These are phyloP conservation scores for Pyrenophora seminiperda DNA, from an alignment of 2,329 filamentous ascomycete genomes.

Conservation along the genomic window DNA sequence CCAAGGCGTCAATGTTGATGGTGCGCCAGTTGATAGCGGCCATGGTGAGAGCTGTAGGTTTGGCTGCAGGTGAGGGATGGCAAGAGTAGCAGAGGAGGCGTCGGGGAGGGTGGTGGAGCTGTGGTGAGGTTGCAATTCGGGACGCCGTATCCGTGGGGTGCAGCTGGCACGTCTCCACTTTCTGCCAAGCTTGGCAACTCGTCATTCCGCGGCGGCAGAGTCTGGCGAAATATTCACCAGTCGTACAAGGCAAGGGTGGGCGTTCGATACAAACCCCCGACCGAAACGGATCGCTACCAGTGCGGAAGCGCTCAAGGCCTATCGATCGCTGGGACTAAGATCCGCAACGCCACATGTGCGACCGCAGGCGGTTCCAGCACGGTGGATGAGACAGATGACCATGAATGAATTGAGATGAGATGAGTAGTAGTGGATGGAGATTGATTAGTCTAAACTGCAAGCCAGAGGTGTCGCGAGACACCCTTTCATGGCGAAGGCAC, in stretches of 20 bases:
- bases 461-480: slow-evolving; percentile 40
- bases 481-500: slow-evolving; percentile 39
- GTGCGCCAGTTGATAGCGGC: slow-evolving; percentile 72
- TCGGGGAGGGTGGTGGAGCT: slow-evolving; percentile 25
- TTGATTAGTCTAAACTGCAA: slow-evolving; percentile 47
- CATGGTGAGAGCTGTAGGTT: slow-evolving; percentile 40
- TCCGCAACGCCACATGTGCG: slow-evolving; percentile 28
- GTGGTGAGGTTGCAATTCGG: slow-evolving; percentile 28
- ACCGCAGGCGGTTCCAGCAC: slow-evolving; percentile 9
- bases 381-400: not conserved
- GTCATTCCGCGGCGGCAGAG: slow-evolving; percentile 29
- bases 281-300: slow-evolving; percentile 33
- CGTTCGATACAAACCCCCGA: slow-evolving; percentile 28
- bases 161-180: slow-evolving; percentile 34
- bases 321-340: slow-evolving; percentile 31
- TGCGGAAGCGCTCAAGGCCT: slow-evolving; percentile 9
- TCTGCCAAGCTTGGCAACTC: slow-evolving; percentile 33
- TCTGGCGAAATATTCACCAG: slow-evolving; percentile 26
- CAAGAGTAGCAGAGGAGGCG: slow-evolving; percentile 4
- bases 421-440: slow-evolving; percentile 34
- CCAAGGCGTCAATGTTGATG: slow-evolving; percentile 90
- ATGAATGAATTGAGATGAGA: not conserved
- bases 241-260: slow-evolving; percentile 46
- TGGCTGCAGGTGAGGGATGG: slow-evolving; percentile 1
- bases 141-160: slow-evolving; percentile 33